Base-by-base conservation (phyloP, 441 rosid genomes). In the Eruca vesicaria region DNA sequence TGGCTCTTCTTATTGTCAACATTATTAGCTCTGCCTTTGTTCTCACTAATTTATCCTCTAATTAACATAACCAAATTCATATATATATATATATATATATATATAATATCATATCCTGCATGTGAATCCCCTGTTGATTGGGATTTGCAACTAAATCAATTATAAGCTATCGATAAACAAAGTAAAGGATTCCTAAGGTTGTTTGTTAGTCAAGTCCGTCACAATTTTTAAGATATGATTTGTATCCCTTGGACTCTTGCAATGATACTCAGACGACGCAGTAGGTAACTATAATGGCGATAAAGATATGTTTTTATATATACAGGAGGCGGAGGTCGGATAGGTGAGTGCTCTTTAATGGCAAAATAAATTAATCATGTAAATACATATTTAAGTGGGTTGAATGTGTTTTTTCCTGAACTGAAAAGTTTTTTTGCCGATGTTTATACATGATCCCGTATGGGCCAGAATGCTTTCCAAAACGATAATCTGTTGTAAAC, bases 381-480 rank as follows among this genome's bases (percentile, higher is more conserved):
- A 45, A 16, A 3, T 67, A 59, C 78, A 74, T 67, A 41, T 21
- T 45, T 66, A 36, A 67, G 43, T 75, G 43, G 31, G 67, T 60
- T 68, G 63, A 36, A 67, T 50, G 21, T 18, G 31, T 55, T 12
- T 55, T 10, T 50, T 18, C 18, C 9, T 14, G 16, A 16, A 16
- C 15, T 48, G 21, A 16, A 2, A 7, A 16, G 0, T 48, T 6
- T 43, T 43, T 14, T 43, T 43, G 15, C 16, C 50, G 16, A 43
- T 43, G 50, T 41, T 41, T 41, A 43, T 43, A 43, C 50, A 43
- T 43, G 50, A 3, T n/a, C 50, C 50, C 50, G 16, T 43, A 43
- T 43, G 7, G 16, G 50, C 50, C 50, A 18, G 50, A 43, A 43
- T 43, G 16, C 50, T 43, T 43, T 43, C 50, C 50, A 43, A 43